Base-by-base conservation (phyloP, 345 rosid genomes). In the Salix arbutifolia region DNA sequence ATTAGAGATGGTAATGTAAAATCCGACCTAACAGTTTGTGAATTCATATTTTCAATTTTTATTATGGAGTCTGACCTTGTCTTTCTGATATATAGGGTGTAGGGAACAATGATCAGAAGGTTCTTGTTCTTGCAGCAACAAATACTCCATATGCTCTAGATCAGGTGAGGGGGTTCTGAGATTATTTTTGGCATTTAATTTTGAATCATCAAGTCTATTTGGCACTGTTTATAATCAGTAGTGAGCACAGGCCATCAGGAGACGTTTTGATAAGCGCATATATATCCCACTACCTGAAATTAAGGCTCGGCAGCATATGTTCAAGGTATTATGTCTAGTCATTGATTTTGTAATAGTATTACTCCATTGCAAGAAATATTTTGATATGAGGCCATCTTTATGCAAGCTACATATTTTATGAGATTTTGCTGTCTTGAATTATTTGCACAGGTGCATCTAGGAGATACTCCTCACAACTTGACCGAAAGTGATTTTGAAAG, bases 241-340 rank as follows among this genome's bases (percentile, higher is more conserved):
- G 50, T 85, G 71, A 78, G 70, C 81, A 67, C 90, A 94, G 98
- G 98, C 98, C 64, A 91, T 94, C 73, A 76, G 98, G 62, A 79
- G 98, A 62, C 98, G 98, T 79, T 94, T 94, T 85, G 98, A 94
- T 85, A 94, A 94, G 90, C 93, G 98, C 56, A 94, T 94, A 65
- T 94, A 94, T 77, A 94, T 94, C 83, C 98, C 98, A 21, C 97
- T 94, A 26, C 98, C 98, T 52, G 98, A 94, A 73, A 52, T 73
- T 81, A 94, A 94, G 87, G 98, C 98, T 80, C 85, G 98, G 42
- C 94, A 90, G 65, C 96, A 94, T 78, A 94, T 94, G 88, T 94
- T 94, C 88, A 94, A 94, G 84, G 98, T 94, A 85, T 56, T 74
- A 38, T 46, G 46, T 62, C n/a, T 64, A 80, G 44, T 23, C 4